Base-by-base conservation (phyloP, 345 rosid genomes). In the Xanthoceras sorbifolium region DNA sequence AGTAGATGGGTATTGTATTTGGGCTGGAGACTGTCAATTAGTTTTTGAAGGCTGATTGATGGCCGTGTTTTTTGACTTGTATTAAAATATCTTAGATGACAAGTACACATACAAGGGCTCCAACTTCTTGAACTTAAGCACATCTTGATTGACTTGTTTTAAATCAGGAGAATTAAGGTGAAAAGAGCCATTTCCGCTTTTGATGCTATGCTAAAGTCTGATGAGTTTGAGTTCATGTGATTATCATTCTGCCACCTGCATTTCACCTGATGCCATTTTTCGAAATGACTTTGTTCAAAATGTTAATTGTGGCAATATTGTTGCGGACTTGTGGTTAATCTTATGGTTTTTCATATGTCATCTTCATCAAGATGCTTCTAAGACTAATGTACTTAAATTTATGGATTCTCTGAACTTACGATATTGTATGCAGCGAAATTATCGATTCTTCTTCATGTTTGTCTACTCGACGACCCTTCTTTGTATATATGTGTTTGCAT, bases 361-460 rank as follows among this genome's bases (percentile, higher is more conserved):
- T 75, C 28, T 67, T 55, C 55, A 23, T 36, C 72, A 55, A 18
- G 20, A 26, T 52, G 68, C 12, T 50, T 26, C 5, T 11, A 12
- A 10, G 4, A 23, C 25, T 9, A 46, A 20, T 48, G 23, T 50
- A 32, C 71, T 17, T 22, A 29, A 4, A 32, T 17, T 8, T 29
- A 28, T 59, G n/a, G 36, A 69, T 69, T 15, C 61, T 69, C 67
- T 76, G 31, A 72, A 32, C 25, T 54, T 23, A 71, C 71, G n/a
- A 10, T 71, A 78, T 50, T 84, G 55, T 61, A 22, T 90, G 94
- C 93, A 97, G 99, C 89, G 99, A 71, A 97, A 94, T 81, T 97
- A 97, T 77, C 89, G 98, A 59, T 97, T 94, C 93, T 97, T 94
- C 92, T 91, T 90, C 93, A 88, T 89, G 91, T 97, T 97, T 79